Conservation (phyloP, 176 grass and related monocot species). For the Puya raimondii region DNA sequence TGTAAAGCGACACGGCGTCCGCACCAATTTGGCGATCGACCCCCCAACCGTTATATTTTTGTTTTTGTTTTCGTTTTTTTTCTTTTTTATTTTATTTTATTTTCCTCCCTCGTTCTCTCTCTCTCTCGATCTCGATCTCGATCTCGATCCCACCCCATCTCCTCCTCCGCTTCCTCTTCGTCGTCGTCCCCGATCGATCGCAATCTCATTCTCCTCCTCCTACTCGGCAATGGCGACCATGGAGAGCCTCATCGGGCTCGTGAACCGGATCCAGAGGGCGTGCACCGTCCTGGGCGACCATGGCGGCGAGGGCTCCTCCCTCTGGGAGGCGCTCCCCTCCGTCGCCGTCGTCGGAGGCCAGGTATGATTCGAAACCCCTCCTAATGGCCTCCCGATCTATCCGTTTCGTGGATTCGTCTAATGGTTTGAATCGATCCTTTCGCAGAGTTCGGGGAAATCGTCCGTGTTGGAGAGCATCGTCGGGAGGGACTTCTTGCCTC, state of each 20-base stretch:
- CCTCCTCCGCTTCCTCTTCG: not conserved
- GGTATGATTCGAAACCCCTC: conserved; percentile 26
- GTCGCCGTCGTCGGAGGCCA: conserved; percentile 99
- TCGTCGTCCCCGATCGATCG: conserved; percentile 17
- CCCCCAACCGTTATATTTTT: not conserved
- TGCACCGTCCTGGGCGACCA: conserved; percentile 97
- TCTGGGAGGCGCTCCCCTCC: conserved; percentile 96
- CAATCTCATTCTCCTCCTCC: conserved; percentile 1
- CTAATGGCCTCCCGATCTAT: no score
- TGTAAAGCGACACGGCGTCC: not conserved
- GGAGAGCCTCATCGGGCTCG: conserved; percentile 94
- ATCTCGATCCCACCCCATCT: conserved; percentile 13
- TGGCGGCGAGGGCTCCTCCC: conserved; percentile 54
- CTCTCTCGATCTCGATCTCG: conserved; percentile 10
- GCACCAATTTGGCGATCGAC: not conserved
- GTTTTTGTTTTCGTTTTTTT: not conserved
- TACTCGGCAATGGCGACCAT: conserved; percentile 74
- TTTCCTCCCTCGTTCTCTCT: not conserved
- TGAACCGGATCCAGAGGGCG: conserved; percentile 96
- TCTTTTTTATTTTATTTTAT: not conserved
- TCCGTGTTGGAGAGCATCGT: conserved; percentile 99
- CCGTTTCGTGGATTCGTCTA: conserved; percentile 23
- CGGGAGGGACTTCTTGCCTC: conserved; percentile 96
- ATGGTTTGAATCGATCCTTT: conserved; percentile 3
- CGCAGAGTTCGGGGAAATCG: conserved; percentile 95